Evolutionary conservation across 331 rosid species (phyloP), one percentile per base, ranked within the genome.

Genomic region (Quercus tomentella): DNA sequence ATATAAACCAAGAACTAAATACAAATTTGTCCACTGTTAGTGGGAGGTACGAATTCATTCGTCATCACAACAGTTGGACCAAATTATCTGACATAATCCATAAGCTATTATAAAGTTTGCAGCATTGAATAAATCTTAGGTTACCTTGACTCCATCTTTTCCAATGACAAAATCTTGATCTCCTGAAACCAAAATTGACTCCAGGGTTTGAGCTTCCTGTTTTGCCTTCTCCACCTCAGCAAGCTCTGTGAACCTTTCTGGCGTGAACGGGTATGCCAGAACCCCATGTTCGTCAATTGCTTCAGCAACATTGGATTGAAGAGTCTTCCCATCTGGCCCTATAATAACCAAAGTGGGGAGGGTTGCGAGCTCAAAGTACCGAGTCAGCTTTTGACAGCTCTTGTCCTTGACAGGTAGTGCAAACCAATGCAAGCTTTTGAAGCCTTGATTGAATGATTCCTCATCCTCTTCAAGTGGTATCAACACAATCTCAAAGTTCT

Each of bases 191-290:
- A 92, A 75, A 76, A 92, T 23, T n/a, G 96, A 88, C 83, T 91
- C 91, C 11, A 92, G 75, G 72, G 94, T 92, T 66, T 89, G 94
- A 43, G 86, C 37, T 83, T 80, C 91, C 79, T 82, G 88, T 77
- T 66, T 88, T 56, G 91, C 96, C 88, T 89, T 92, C 33, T 75
- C 69, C 51, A 89, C 82, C 81, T 88, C 90, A 23, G 22, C 56
- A 4, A 92, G 96, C 73, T 92, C 91, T 4, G 69, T 81, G 75
- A 91, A 82, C 74, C 87, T 92, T 81, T 92, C 90, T 61, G 88
- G 88, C 25, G 90, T 91, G 89, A 91, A 92, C 49, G 97, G 97
- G 76, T 86, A 92, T 55, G 96, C 96, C 76, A 70, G 72, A 72
- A 61, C 3, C 28, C 92, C 94, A 74, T 92, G 88, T 7, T 92